phyloP scores from a whole-genome alignment of 2,329 filamentous ascomycete genomes.

The Lojkania enalia region DNA sequence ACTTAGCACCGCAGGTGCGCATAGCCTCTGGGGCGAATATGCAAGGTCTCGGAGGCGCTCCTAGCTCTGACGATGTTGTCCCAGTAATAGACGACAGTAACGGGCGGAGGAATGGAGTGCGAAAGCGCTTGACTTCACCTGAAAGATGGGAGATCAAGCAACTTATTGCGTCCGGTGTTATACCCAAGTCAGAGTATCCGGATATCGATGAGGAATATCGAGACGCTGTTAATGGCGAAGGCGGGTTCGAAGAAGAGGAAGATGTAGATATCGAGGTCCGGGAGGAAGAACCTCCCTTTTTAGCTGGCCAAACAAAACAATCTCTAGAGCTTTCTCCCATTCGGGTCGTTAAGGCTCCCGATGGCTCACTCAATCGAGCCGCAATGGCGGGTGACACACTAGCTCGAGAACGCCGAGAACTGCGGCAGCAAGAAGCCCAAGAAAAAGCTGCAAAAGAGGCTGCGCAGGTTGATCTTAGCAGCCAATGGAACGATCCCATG shows the following conservation, averaged over 20 bases:
- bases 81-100: conserved; percentile 66
- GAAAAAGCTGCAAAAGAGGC: conserved; percentile 74
- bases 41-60: conserved; percentile 75
- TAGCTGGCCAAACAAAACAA: conserved; percentile 94
- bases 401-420: conserved; percentile 85
- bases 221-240: conserved; percentile 81
- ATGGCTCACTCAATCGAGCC: conserved; percentile 95
- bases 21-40: conserved; percentile 90
- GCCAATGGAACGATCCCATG: conserved; percentile 98
- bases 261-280: conserved; percentile 96
- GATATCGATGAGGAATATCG: conserved; percentile 95
- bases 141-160: conserved; percentile 98
- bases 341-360: conserved; percentile 92
- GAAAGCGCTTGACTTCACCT: conserved; percentile 93
- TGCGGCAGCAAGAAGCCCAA: conserved; percentile 85
- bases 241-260: conserved; percentile 88
- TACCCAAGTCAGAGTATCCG: conserved; percentile 90
- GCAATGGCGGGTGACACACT: conserved; percentile 90
- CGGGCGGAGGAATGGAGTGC: conserved; percentile 55
- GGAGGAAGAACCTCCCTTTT: conserved; percentile 94
- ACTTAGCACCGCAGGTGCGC: conserved; percentile 75
- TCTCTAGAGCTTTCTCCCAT: conserved; percentile 94
- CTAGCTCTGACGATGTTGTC: conserved; percentile 50
- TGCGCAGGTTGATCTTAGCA: conserved; percentile 77
- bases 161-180: conserved; percentile 90